phyloP scores from a whole-genome alignment of 2,329 filamentous ascomycete species.

The Colletotrichum sp. region DNA sequence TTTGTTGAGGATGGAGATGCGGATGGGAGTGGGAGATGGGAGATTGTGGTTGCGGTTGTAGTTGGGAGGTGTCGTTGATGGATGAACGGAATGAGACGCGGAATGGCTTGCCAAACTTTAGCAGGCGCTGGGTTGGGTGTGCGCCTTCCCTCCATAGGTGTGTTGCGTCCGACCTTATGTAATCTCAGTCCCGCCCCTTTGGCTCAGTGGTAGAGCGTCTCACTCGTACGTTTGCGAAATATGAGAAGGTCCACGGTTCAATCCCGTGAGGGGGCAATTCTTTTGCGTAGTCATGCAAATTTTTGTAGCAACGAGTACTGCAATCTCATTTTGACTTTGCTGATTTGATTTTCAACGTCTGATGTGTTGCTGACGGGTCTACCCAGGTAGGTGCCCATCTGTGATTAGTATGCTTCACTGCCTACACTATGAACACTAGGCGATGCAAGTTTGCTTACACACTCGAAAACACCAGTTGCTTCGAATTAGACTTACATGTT shows the following conservation, averaged over 20 bases:
- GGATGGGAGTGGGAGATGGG: neutral
- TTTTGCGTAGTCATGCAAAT: neutral
- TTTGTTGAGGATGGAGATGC: neutral
- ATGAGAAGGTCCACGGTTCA: conserved; percentile 23
- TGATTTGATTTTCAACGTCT: too few relatives aligned
- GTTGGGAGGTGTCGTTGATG: neutral
- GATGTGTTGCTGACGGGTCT: too few relatives aligned
- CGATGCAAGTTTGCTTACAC: too few relatives aligned
- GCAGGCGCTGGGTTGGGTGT: neutral
- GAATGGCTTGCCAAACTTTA: neutral
- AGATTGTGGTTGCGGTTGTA: neutral
- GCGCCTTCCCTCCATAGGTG: neutral
- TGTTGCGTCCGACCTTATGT: neutral
- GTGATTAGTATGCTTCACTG: too few relatives aligned
- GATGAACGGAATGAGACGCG: neutral
- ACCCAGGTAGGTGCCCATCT: too few relatives aligned
- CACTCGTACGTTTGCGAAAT: neutral
- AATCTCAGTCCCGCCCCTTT: neutral
- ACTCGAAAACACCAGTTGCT: too few relatives aligned
- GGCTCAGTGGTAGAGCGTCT: conserved; percentile 22
- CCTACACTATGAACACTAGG: too few relatives aligned
- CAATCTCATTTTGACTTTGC: too few relatives aligned
- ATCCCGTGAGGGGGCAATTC: conserved; percentile 12
- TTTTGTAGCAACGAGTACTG: neutral
- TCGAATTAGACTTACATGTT: too few relatives aligned